phyloP scores from a whole-genome alignment of 2,329 filamentous ascomycete genomes.

The Drechslera avenae region DNA sequence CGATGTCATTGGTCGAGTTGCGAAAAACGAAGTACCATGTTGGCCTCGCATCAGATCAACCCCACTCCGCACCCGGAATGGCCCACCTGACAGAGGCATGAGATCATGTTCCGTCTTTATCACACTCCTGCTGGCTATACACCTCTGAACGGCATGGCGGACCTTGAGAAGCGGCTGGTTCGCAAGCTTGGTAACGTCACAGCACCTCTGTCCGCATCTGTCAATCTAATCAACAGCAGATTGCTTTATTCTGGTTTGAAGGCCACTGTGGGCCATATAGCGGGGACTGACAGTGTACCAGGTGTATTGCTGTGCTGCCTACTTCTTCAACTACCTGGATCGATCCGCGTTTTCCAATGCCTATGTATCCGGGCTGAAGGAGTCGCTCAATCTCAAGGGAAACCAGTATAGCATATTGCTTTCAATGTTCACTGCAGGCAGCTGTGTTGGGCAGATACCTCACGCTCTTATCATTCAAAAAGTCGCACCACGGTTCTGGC shows the following conservation, averaged over 20 bases:
- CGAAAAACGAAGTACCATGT: slow-evolving; percentile 26
- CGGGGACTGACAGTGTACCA: neutral
- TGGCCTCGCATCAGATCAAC: neutral
- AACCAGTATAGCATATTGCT: slow-evolving; percentile 39
- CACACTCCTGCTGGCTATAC: slow-evolving; percentile 5
- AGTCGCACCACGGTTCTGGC: slow-evolving; percentile 35
- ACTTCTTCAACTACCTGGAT: slow-evolving; percentile 43
- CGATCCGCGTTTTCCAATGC: slow-evolving; percentile 36
- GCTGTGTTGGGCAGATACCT: slow-evolving; percentile 37
- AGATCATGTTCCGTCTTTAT: neutral
- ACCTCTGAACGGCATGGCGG: slow-evolving; percentile 16
- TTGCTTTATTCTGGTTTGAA: slow-evolving; percentile 29
- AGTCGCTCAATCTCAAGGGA: slow-evolving; percentile 29
- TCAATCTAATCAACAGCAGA: slow-evolving; percentile 11
- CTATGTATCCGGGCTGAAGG: slow-evolving; percentile 38
- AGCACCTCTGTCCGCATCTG: neutral
- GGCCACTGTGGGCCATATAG: too few species aligned
- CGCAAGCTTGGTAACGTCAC: slow-evolving; percentile 28
- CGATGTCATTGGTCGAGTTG: slow-evolving; percentile 22
- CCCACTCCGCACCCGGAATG: slow-evolving; percentile 2
- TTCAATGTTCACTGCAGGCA: slow-evolving; percentile 37
- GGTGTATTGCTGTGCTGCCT: slow-evolving; percentile 39
- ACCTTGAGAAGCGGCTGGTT: slow-evolving; percentile 31
- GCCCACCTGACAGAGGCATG: neutral
- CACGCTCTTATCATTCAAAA: slow-evolving; percentile 39